Evolutionary conservation across 306 rosid species (phyloP).

Genomic region (Prunus mongolica): DNA sequence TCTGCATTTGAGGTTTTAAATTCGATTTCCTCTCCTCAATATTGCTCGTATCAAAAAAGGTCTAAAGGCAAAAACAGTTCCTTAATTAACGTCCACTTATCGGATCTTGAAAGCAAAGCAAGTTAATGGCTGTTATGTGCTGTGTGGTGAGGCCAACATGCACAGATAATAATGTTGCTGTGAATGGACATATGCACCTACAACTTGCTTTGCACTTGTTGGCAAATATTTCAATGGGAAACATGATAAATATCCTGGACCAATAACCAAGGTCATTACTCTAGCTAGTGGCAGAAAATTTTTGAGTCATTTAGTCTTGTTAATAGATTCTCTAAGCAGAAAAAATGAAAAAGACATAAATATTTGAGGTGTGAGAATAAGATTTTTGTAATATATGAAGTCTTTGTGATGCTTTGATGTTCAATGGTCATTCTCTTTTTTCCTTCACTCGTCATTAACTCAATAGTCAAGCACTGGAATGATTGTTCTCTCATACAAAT

Average conservation of each 20-base stretch:
- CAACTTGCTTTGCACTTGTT: background rate
- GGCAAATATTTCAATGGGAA: background rate
- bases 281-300: background rate
- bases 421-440: too few species aligned
- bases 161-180: background rate
- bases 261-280: background rate
- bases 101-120: background rate
- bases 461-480: too few species aligned
- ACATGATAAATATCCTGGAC: background rate
- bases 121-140: background rate
- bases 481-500: too few species aligned
- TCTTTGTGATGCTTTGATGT: too few species aligned
- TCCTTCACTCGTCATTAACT: too few species aligned
- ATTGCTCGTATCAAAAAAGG: background rate
- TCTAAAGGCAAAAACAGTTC: background rate
- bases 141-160: background rate
- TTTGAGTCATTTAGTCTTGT: too few species aligned
- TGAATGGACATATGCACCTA: background rate
- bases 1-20: fast-evolving
- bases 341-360: too few species aligned
- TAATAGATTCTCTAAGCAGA: too few species aligned
- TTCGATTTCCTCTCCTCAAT: too few species aligned
- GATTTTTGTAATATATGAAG: too few species aligned
- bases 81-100: background rate
- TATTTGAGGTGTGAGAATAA: too few species aligned